Evolutionary conservation across 192 early-diverging fungal genomes (phyloP), one percentile per base, ranked within the genome.

Genomic region (Coemansia biformis): DNA sequence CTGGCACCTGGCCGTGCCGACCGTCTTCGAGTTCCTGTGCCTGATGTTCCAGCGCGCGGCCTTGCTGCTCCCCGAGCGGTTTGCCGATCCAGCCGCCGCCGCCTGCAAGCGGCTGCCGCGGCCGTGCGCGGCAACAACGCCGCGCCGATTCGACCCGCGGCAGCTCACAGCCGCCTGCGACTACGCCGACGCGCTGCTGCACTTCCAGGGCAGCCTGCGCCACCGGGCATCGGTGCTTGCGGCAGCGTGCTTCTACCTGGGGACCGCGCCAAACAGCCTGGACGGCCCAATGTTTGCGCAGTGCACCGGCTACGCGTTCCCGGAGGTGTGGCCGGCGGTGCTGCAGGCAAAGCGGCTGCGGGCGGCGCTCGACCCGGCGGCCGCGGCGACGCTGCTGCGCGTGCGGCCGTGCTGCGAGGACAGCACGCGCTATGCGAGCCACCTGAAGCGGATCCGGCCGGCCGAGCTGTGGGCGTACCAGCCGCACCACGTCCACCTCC

Each of bases 41-140:
- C 29, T 74, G 22, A 50, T 56, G 14, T 74, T 73, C 43, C 70
- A 78, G 49, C 70, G 70, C 26, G 67, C 75, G 5, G 59, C 75
- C 3, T 34, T 49, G 4, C 43, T 51, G 19, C 37, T 58, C 15
- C 74, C 74, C 2, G 39, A 40, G 15, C 53, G 6, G 19, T 65
- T 59, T 61, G 66, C 54, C 33, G 59, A 63, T 32, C 31, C 33
- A 17, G 41, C 59, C 1, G 33, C 38, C n/a, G n/a, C n/a, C n/a
- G n/a, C 16, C 39, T 21, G 9, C 39, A 14, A 17, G 36, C 23
- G 8, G 37, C 45, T 14, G 17, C 17, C 24, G 41, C 46, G 8
- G 11, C 40, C 39, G 13, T 50, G 46, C 30, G 55, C 60, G 11
- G 57, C 68, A 13, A 37, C 48, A 11, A 55, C 51, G 18, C 48